Evolutionary conservation across 202 grass and related monocot species (phyloP).

Genomic region (Panicum hallii): DNA sequence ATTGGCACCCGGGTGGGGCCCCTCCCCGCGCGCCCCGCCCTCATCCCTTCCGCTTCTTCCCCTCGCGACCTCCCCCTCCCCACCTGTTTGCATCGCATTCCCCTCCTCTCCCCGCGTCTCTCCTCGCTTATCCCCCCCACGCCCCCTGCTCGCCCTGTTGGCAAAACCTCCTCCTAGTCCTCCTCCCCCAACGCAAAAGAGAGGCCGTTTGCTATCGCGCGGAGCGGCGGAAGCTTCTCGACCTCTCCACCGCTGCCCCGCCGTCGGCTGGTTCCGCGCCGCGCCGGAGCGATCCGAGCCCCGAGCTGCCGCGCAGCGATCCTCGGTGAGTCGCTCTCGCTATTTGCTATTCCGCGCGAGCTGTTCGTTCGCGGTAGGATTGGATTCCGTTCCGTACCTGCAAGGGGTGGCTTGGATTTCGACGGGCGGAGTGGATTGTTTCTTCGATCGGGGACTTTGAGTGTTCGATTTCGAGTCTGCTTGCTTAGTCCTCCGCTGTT

Average conservation of each 20-base stretch:
- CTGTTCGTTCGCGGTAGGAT: neutral
- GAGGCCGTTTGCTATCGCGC: neutral
- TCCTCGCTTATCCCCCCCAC: constrained; percentile 27
- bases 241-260: neutral
- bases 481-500: neutral
- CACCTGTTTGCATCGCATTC: constrained; percentile 28
- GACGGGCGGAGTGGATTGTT: neutral
- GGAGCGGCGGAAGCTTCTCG: neutral
- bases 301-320: constrained; percentile 7
- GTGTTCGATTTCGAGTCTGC: constrained; percentile 30
- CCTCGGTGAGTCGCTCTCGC: constrained; percentile 46
- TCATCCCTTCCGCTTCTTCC: constrained; percentile 37
- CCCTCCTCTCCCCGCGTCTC: neutral
- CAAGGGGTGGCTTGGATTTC: neutral
- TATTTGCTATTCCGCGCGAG: neutral
- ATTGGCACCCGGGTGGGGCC: constrained; percentile 5
- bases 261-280: neutral
- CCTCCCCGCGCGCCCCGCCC: constrained; percentile 24
- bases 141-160: neutral
- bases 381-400: neutral
- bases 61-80: constrained; percentile 28
- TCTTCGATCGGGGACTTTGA: neutral
- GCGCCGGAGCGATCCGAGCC: neutral
- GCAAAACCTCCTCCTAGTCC: constrained; percentile 6
- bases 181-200: neutral